phyloP scores from a whole-genome alignment of 257 asterid species.

The Lycium ferocissimum region DNA sequence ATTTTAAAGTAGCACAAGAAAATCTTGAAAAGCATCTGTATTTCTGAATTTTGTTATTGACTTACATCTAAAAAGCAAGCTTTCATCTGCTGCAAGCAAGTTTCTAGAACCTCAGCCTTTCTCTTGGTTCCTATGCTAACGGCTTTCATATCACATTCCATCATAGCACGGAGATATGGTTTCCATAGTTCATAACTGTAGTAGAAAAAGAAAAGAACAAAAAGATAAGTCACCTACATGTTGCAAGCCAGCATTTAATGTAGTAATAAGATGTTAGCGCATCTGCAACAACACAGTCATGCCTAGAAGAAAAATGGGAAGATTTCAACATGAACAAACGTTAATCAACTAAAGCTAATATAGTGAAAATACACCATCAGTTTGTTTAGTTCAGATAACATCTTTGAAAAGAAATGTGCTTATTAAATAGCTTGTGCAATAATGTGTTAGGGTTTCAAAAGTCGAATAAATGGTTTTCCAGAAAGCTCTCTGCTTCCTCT shows the following conservation, averaged over 20 bases:
- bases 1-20: background rate
- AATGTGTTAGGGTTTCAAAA: background rate
- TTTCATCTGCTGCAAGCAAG: conserved; percentile 90
- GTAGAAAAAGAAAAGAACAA: conserved; percentile 29
- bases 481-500: background rate
- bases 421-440: background rate
- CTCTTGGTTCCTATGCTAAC: conserved; percentile 84
- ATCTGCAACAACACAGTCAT: background rate
- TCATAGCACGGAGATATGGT: conserved; percentile 90
- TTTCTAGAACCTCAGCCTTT: conserved; percentile 81
- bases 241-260: background rate
- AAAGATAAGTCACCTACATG: background rate
- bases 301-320: conserved; percentile 13
- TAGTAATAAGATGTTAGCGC: background rate
- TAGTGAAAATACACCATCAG: background rate
- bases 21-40: conserved; percentile 12
- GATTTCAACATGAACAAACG: background rate
- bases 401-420: conserved; percentile 8
- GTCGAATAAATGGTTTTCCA: background rate
- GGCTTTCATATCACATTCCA: conserved; percentile 94
- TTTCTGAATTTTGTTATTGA: conserved; percentile 28
- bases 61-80: conserved; percentile 93
- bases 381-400: background rate
- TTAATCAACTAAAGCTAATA: background rate
- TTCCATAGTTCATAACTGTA: conserved; percentile 93